Conservation (phyloP, 2,329 filamentous ascomycete species). For the Penicillium sp. region DNA sequence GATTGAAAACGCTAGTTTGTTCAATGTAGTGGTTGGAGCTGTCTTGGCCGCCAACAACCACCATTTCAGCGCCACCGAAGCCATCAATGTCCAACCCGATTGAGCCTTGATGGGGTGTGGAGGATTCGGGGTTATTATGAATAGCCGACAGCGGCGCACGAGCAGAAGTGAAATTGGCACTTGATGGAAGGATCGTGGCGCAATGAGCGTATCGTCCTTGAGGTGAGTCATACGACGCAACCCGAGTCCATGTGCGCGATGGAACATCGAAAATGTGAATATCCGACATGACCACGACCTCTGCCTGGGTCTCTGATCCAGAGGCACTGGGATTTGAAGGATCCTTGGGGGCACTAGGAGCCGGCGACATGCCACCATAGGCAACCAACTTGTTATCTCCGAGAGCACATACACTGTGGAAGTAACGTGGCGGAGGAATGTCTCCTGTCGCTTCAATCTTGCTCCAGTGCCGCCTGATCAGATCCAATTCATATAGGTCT, state of each 20-base stretch:
- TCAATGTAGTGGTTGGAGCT: slow-evolving; percentile 99
- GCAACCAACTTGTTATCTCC: slow-evolving; percentile 96
- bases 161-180: slow-evolving; percentile 80
- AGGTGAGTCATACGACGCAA: slow-evolving; percentile 76
- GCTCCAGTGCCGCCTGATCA: slow-evolving; percentile 89
- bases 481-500: slow-evolving; percentile 88
- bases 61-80: slow-evolving; percentile 90
- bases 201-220: slow-evolving; percentile 97
- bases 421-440: slow-evolving; percentile 87
- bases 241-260: slow-evolving; percentile 78
- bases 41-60: slow-evolving; percentile 94
- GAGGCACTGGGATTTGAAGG: slow-evolving; percentile 38
- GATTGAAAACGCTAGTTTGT: slow-evolving; percentile 96
- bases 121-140: slow-evolving; percentile 80
- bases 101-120: slow-evolving; percentile 81
- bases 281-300: slow-evolving; percentile 96
- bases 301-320: slow-evolving; percentile 66
- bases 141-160: slow-evolving; percentile 82
- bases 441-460: slow-evolving; percentile 83
- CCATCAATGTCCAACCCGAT: slow-evolving; percentile 89
- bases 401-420: slow-evolving; percentile 91
- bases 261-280: slow-evolving; percentile 92
- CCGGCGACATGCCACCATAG: slow-evolving; percentile 96
- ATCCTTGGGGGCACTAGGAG: slow-evolving; percentile 51
- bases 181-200: slow-evolving; percentile 85